Evolutionary conservation across 805 yeast genomes (phyloP), one percentile per base, ranked within the genome.

Genomic region (Candida ovalis): DNA sequence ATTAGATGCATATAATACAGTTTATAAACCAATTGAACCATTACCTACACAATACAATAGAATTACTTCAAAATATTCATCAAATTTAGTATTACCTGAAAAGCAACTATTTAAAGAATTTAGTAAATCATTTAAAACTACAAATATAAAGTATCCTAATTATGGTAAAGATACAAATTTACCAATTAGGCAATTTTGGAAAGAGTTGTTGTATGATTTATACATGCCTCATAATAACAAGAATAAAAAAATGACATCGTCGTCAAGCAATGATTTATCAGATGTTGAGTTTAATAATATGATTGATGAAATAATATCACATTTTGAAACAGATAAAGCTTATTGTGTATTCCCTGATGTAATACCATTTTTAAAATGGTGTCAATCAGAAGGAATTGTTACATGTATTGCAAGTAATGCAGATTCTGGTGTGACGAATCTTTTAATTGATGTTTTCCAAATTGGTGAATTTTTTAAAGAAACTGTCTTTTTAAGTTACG

Each of bases 1-100:
- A 1, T 74, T 84, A 46, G 92, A 85, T 63, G 86, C 84, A 0
- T 85, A 82, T 64, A 82, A 80, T 39, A 85, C 91, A 0, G 61
- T 85, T 8, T 84, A 82, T 59, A 68, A 77, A 0, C 86, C 90
- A 2, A 70, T 68, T 18, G 65, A 66, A 25, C 78, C 86, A 0
- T 76, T 84, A 0, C 63, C 77, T 37, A 63, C 68, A n/a, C 83
- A 77, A 51, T 85, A 85, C 57, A 67, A 73, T 39, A 61, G 67
- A 2, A 73, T 82, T 4, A 80, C 81, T 0, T 44, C 58, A 6
- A 70, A 70, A 40, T 73, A 73, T 59, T 82, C 81, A 0, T 50
- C 80, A 3, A 41, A 54, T 1, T 58, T 66, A 44, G 18, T 2
- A 4, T 17, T 44, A 15, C 56, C 67, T 2, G 45, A 40, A 12